These are phyloP conservation scores for Saccharomycopsis amapae DNA, from an alignment of 805 yeast species.

Conservation along the genomic window DNA sequence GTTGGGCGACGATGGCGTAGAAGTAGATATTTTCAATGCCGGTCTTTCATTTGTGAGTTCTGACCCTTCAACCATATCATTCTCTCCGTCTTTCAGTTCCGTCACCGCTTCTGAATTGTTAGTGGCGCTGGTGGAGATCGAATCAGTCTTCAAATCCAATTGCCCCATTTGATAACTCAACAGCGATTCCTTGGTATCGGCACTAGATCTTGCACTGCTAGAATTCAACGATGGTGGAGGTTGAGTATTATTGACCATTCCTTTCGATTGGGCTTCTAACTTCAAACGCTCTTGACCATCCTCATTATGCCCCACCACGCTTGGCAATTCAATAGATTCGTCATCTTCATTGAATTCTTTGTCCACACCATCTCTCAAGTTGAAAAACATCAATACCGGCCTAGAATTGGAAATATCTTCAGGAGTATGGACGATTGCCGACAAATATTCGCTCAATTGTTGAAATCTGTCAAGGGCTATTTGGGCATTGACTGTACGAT, in stretches of 20 bases:
- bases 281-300: constrained; percentile 9
- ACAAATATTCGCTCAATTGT: constrained; percentile 50
- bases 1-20: background rate
- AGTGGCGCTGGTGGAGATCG: constrained; percentile 18
- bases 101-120: constrained; percentile 7
- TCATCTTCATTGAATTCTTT: constrained; percentile 23
- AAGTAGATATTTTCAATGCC: background rate
- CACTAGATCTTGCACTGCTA: constrained; percentile 10
- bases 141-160: constrained; percentile 15
- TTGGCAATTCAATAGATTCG: constrained; percentile 15
- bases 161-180: constrained; percentile 15
- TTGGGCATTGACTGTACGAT: constrained; percentile 80
- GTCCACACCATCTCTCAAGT: constrained; percentile 36
- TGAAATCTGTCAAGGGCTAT: constrained; percentile 48
- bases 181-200: constrained; percentile 15
- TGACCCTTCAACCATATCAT: no score
- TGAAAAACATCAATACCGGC: constrained; percentile 66
- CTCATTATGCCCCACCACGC: constrained; percentile 21
- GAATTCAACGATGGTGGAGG: constrained; percentile 7
- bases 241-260: background rate
- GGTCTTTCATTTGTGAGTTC: background rate
- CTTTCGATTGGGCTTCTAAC: background rate
- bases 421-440: constrained; percentile 63
- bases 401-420: constrained; percentile 62
- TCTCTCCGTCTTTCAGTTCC: no score